Percentiles rank a stretch among this genome's conserved stretches.
Conservation (phyloP, 768 basidiomycete genomes). For the Suillus alpinus region DNA sequence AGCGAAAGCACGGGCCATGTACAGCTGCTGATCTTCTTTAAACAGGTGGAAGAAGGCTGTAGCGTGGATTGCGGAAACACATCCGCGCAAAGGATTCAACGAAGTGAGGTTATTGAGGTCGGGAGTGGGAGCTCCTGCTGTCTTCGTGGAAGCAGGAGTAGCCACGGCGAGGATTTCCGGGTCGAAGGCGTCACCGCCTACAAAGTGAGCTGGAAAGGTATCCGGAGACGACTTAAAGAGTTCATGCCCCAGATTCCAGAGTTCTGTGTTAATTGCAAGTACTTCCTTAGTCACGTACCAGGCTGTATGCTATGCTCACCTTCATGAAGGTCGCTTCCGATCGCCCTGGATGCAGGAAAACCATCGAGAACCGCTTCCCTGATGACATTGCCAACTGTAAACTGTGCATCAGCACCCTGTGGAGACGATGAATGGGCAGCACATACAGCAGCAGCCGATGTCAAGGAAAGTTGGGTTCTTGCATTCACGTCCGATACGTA, state of each 20-base stretch:
- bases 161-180: constrained; percentile 34
- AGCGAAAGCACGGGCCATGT: constrained; percentile 42
- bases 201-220: constrained; percentile 49
- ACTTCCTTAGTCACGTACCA: background rate
- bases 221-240: constrained; percentile 52
- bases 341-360: constrained; percentile 30
- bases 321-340: constrained; percentile 33
- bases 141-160: constrained; percentile 22
- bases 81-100: constrained; percentile 42
- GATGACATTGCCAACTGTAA: constrained; percentile 35
- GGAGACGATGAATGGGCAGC: background rate
- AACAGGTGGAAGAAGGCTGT: constrained; percentile 51
- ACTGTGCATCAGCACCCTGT: background rate
- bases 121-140: constrained; percentile 18
- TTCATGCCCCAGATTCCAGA: constrained; percentile 58
- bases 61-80: constrained; percentile 46
- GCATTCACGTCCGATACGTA: constrained; percentile 32
- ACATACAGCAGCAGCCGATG: constrained; percentile 38
- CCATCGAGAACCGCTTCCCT: constrained; percentile 37
- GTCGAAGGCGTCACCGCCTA: constrained; percentile 53
- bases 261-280: constrained; percentile 36
- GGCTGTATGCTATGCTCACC: constrained; percentile 18
- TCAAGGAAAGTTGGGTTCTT: constrained; percentile 36
- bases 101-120: constrained; percentile 32
- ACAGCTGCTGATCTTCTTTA: constrained; percentile 34